phyloP scores from a whole-genome alignment of 306 rosid species.

The Heteromeles arbutifolia region DNA sequence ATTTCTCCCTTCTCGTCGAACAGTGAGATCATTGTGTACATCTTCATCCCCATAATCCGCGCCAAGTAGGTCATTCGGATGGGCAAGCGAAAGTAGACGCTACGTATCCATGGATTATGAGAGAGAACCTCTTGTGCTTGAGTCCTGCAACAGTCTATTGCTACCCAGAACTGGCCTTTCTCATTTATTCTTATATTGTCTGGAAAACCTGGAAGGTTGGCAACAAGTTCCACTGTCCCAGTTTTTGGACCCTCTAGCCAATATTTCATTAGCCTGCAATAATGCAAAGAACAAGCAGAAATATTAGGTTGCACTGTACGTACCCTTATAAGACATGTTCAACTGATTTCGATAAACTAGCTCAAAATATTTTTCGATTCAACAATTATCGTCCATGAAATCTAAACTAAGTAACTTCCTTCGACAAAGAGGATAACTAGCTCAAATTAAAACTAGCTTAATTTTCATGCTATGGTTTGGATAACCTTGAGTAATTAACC shows the following conservation, averaged over 20 bases:
- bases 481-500: no score
- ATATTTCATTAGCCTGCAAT: conserved; percentile 52
- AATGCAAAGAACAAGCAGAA: neutral
- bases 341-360: neutral
- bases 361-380: neutral
- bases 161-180: conserved; percentile 78
- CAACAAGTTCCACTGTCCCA: conserved; percentile 47
- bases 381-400: no score
- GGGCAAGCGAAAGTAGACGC: conserved; percentile 66
- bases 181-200: conserved; percentile 81
- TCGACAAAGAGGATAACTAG: no score
- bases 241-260: conserved; percentile 60
- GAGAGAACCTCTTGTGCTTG: conserved; percentile 58
- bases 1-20: conserved; percentile 55
- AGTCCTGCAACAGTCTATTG: conserved; percentile 90
- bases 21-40: conserved; percentile 70
- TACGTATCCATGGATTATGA: conserved; percentile 75
- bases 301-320: neutral
- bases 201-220: conserved; percentile 77
- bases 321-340: neutral
- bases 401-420: no score
- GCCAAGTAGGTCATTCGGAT: conserved; percentile 61
- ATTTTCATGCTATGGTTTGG: neutral
- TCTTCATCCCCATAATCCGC: conserved; percentile 66
- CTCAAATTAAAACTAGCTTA: neutral